Percentiles rank a stretch among this genome's conserved stretches.
Conservation (phyloP, 2,329 filamentous ascomycete species). For the Fusarium nodosum region DNA sequence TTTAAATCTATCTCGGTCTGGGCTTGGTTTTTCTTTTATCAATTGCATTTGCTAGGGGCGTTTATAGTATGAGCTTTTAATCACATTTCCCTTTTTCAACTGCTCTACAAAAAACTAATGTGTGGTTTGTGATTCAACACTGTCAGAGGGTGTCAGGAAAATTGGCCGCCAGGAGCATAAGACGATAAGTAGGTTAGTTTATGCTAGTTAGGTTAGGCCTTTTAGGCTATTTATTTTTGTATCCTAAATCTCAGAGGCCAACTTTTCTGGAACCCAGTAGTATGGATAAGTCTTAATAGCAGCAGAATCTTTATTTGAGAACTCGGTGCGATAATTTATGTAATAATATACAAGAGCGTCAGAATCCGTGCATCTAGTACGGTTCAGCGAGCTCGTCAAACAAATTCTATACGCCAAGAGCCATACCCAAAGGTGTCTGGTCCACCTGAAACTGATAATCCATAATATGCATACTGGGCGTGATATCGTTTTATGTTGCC, state of each 20-base stretch:
- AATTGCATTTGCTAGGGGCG: constrained; percentile 49
- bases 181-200: too few relatives aligned
- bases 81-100: constrained; percentile 41
- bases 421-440: constrained; percentile 42
- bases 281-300: neutral
- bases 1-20: constrained; percentile 37
- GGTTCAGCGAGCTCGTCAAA: constrained; percentile 14
- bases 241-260: too few relatives aligned
- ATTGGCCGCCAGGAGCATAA: too few relatives aligned
- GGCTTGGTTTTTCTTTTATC: constrained; percentile 43
- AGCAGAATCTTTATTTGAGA: neutral
- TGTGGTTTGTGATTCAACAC: neutral
- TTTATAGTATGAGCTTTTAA: constrained; percentile 51
- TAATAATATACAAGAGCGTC: constrained; percentile 10
- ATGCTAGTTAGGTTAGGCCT: too few relatives aligned
- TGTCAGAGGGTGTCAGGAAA: neutral
- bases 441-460: constrained; percentile 37
- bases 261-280: too few relatives aligned
- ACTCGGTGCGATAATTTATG: neutral
- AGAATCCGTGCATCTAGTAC: neutral
- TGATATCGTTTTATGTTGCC: neutral
- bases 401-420: constrained; percentile 41
- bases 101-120: neutral
- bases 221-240: too few relatives aligned
- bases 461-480: constrained; percentile 6